Conservation (phyloP, 805 yeast species). For the Starmerella apicola region DNA sequence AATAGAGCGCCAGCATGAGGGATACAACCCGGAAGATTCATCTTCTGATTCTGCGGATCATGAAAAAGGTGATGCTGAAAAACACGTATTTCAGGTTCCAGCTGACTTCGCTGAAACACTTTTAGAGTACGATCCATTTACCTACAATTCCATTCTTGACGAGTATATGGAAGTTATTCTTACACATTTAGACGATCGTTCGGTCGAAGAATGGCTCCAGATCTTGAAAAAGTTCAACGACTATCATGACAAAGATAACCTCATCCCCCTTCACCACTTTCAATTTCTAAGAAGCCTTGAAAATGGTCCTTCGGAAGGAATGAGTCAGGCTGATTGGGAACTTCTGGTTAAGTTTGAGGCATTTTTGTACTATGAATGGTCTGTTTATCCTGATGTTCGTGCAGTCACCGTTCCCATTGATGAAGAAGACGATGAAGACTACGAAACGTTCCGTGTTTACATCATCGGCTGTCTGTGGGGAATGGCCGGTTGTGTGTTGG, state of each 20-base stretch:
- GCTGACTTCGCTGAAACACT: conserved; percentile 1
- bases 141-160: conserved; percentile 1
- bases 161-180: conserved; percentile 13
- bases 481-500: conserved; percentile 42
- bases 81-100: background rate
- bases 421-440: conserved; percentile 33
- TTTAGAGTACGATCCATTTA: background rate
- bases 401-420: conserved; percentile 43
- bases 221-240: conserved; percentile 32
- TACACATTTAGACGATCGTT: conserved; percentile 20
- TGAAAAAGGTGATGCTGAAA: background rate
- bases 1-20: background rate
- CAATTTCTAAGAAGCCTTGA: conserved; percentile 27
- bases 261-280: conserved; percentile 32
- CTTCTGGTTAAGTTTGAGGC: conserved; percentile 30
- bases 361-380: conserved; percentile 32
- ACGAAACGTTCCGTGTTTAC: conserved; percentile 42
- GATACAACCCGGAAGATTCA: too few relatives aligned
- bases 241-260: conserved; percentile 37
- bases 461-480: conserved; percentile 40
- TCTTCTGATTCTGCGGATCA: background rate
- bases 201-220: conserved; percentile 31
- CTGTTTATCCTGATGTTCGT: conserved; percentile 53
- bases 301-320: conserved; percentile 10
- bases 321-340: conserved; percentile 19